phyloP scores from a whole-genome alignment of 805 yeast genomes.

The Sungouiella blattae region DNA sequence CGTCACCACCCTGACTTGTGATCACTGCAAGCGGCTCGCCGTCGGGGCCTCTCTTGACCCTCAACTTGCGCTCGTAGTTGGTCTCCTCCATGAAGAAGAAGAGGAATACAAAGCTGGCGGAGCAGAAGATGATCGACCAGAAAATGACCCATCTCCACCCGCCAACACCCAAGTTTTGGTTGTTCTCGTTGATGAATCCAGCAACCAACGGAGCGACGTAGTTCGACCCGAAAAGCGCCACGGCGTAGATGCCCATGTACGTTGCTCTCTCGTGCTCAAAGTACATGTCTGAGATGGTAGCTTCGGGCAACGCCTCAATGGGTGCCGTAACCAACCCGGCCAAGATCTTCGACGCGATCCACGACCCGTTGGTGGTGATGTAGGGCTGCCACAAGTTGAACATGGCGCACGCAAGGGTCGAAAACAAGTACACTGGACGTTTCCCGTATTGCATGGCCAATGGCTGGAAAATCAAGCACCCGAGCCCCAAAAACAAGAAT shows the following conservation, averaged over 20 bases:
- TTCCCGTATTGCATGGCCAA: conserved; percentile 48
- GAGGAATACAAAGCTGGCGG: conserved; percentile 7
- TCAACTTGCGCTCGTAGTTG: conserved; percentile 11
- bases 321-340: conserved; percentile 32
- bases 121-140: conserved; percentile 11
- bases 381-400: conserved; percentile 43
- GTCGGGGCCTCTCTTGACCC: conserved; percentile 4
- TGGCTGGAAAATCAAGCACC: conserved; percentile 51
- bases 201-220: conserved; percentile 15
- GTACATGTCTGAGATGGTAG: conserved; percentile 46
- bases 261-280: conserved; percentile 44
- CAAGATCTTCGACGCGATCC: conserved; percentile 14
- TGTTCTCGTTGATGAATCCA: conserved; percentile 16
- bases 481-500: conserved; percentile 23
- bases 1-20: conserved; percentile 5
- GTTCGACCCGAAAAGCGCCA: conserved; percentile 23
- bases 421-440: conserved; percentile 41
- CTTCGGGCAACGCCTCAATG: conserved; percentile 48
- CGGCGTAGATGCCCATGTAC: conserved; percentile 15
- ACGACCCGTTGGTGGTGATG: conserved; percentile 25
- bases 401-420: conserved; percentile 35
- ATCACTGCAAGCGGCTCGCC: conserved; percentile 8
- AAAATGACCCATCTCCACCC: conserved; percentile 16
- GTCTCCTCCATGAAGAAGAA: conserved; percentile 17
- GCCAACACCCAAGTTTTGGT: conserved; percentile 5